A percentile compares a stretch with the other conserved stretches of the same genome.
phyloP scores from a whole-genome alignment of 2,329 filamentous ascomycete genomes.

The Lachnum nothofagi region DNA sequence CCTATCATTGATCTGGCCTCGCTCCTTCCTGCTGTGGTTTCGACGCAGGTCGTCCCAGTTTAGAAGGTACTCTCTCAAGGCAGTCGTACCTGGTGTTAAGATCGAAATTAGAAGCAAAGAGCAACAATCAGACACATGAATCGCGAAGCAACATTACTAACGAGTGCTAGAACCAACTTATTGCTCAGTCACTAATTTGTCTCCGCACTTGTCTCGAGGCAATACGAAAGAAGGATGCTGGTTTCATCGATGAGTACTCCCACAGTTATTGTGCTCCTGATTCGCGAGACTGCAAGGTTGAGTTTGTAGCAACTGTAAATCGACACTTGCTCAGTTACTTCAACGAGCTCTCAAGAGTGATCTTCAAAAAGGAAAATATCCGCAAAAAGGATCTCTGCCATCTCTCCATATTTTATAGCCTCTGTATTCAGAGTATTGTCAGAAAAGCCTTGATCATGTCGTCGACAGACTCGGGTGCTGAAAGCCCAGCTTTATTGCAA shows the following conservation, averaged over 20 bases:
- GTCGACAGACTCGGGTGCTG: too few relatives aligned
- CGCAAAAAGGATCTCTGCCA: slow-evolving; percentile 8
- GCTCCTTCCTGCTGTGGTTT: too few relatives aligned
- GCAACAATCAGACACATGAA: too few relatives aligned
- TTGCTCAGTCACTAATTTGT: slow-evolving; percentile 20
- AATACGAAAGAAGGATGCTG: slow-evolving; percentile 5
- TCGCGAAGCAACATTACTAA: too few relatives aligned
- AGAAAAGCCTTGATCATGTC: slow-evolving; percentile 1
- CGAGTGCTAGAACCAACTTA: slow-evolving; percentile 16
- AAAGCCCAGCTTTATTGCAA: not conserved
- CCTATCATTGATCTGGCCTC: too few relatives aligned
- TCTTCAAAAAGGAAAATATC: slow-evolving; percentile 17
- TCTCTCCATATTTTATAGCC: slow-evolving; percentile 14
- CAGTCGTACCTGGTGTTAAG: too few relatives aligned
- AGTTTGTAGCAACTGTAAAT: slow-evolving; percentile 7
- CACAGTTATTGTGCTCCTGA: not conserved
- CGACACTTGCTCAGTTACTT: slow-evolving; percentile 1
- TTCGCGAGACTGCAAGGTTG: slow-evolving; percentile 10
- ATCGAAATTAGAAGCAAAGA: too few relatives aligned
- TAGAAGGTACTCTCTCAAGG: too few relatives aligned
- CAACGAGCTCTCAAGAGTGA: slow-evolving; percentile 11
- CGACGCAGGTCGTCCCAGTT: too few relatives aligned
- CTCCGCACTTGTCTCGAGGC: slow-evolving; percentile 17
- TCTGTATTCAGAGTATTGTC: slow-evolving; percentile 16
- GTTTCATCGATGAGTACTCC: slow-evolving; percentile 1